Evolutionary conservation across 768 basidiomycete species (phyloP).

Genomic region (Boletus pseudo-olivaceus): DNA sequence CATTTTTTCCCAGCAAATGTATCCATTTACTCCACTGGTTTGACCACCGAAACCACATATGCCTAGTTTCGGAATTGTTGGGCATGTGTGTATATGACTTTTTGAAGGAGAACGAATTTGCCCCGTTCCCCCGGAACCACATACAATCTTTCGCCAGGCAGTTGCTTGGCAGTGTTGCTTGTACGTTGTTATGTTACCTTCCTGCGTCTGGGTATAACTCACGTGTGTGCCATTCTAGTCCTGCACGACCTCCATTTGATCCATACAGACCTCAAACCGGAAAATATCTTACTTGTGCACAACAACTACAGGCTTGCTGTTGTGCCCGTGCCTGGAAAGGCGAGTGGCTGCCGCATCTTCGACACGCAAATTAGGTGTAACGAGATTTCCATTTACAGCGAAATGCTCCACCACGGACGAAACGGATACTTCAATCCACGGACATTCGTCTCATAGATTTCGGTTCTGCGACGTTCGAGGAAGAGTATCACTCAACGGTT

Average conservation of each 20-base stretch:
- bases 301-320: constrained; percentile 68
- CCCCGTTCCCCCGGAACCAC: constrained; percentile 93
- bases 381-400: constrained; percentile 42
- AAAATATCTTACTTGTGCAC: constrained; percentile 93
- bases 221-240: constrained; percentile 46
- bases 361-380: constrained; percentile 1
- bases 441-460: constrained; percentile 98
- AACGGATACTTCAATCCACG: constrained; percentile 79
- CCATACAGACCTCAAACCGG: constrained; percentile 98
- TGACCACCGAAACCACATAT: constrained; percentile 97
- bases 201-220: not conserved
- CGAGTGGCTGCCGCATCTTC: constrained; percentile 22
- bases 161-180: constrained; percentile 87
- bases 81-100: constrained; percentile 99
- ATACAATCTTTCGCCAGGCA: constrained; percentile 95
- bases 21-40: constrained; percentile 94
- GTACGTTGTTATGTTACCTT: constrained; percentile 48
- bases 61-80: constrained; percentile 91
- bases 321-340: constrained; percentile 66
- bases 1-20: constrained; percentile 70
- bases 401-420: constrained; percentile 60
- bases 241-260: constrained; percentile 87
- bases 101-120: constrained; percentile 95
- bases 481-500: constrained; percentile 97
- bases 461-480: constrained; percentile 96